Percentiles rank a stretch among this genome's conserved stretches.
These are phyloP conservation scores for Wallacemonas sp. DNA, from an alignment of 208 protist genomes.

Conservation along the genomic window DNA sequence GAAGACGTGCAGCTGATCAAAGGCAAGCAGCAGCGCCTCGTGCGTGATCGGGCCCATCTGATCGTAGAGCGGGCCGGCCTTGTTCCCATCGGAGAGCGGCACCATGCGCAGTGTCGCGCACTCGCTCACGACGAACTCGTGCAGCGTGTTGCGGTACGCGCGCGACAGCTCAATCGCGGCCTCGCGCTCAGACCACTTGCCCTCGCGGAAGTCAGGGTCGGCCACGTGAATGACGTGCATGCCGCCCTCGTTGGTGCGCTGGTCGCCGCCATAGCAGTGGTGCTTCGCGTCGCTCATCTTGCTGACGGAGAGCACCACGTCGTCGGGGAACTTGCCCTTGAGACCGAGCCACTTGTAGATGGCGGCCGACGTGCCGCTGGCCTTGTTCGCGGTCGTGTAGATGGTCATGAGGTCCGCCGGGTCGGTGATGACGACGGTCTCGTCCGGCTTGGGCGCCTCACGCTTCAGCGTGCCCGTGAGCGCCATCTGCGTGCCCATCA, in stretches of 20 bases:
- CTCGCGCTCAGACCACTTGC: conserved; percentile 79
- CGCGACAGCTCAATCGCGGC: conserved; percentile 76
- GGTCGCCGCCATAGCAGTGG: conserved; percentile 58
- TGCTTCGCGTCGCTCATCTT: conserved; percentile 77
- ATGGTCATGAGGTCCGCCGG: conserved; percentile 66
- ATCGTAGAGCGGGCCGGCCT: conserved; percentile 71
- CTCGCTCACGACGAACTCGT: conserved; percentile 83
- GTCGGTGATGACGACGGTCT: conserved; percentile 68
- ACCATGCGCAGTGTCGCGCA: conserved; percentile 74
- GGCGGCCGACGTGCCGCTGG: conserved; percentile 68
- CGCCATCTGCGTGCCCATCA: conserved; percentile 83
- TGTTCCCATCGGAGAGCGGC: conserved; percentile 63
- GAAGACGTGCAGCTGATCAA: conserved; percentile 82
- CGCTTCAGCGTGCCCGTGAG: conserved; percentile 57
- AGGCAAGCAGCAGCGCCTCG: conserved; percentile 69
- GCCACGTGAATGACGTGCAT: conserved; percentile 82
- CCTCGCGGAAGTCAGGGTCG: conserved; percentile 83
- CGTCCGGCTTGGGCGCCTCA: conserved; percentile 58
- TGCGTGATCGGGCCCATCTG: conserved; percentile 74
- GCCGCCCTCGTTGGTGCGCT: conserved; percentile 31
- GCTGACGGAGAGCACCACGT: conserved; percentile 66
- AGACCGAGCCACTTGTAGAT: conserved; percentile 89
- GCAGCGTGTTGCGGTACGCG: conserved; percentile 85
- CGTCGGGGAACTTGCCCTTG: conserved; percentile 59
- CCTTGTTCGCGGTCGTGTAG: conserved; percentile 52